Percentiles rank a stretch among this genome's conserved stretches.
These are phyloP conservation scores for Pseudofabraea citricarpa DNA, from an alignment of 2,329 filamentous ascomycete species.

Conservation along the genomic window DNA sequence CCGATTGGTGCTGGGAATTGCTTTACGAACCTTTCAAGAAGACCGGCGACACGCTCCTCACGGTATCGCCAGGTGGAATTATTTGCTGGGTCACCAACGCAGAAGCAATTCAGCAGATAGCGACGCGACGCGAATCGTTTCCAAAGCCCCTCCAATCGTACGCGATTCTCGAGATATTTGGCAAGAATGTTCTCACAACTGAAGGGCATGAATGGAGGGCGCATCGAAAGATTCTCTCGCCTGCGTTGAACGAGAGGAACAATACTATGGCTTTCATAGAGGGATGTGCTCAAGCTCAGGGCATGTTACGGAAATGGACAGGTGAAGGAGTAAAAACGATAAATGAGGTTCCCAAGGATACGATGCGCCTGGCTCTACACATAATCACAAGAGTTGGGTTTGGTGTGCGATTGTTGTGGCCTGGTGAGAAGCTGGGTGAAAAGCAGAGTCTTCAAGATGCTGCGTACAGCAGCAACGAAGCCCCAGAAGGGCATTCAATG, in stretches of 20 bases:
- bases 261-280: constrained; percentile 63
- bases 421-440: constrained; percentile 49
- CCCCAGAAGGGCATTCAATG: constrained; percentile 41
- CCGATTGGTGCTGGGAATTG: constrained; percentile 54
- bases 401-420: constrained; percentile 56
- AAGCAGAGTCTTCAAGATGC: constrained; percentile 39
- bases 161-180: constrained; percentile 57
- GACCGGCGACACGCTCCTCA: constrained; percentile 58
- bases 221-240: constrained; percentile 67
- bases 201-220: constrained; percentile 67
- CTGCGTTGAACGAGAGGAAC: constrained; percentile 74
- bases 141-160: constrained; percentile 63
- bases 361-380: constrained; percentile 57
- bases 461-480: constrained; percentile 30
- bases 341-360: constrained; percentile 53
- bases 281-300: constrained; percentile 56
- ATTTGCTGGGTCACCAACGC: constrained; percentile 56
- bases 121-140: constrained; percentile 63
- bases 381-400: constrained; percentile 69
- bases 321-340: constrained; percentile 43
- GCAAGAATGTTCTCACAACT: constrained; percentile 65
- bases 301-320: constrained; percentile 56
- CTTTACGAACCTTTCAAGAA: constrained; percentile 53
- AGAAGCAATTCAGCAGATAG: constrained; percentile 62
- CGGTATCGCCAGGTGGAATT: constrained; percentile 53